Base-by-base conservation (phyloP, 768 basidiomycete genomes). In the Hortiboletus campestris region DNA sequence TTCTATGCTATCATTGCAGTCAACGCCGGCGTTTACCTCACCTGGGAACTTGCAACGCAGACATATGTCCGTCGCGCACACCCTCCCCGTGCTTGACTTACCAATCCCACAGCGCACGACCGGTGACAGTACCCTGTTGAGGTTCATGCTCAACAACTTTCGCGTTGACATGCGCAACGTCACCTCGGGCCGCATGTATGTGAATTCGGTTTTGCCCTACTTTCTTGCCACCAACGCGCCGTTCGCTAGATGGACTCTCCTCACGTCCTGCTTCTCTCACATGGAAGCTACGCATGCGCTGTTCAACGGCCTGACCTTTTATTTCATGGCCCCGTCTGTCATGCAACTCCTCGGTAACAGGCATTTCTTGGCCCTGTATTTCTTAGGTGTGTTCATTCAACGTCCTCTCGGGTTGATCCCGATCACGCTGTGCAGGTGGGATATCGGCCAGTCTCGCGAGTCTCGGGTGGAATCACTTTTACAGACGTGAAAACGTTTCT, bases 221-320 rank as follows among this genome's bases (percentile, higher is more conserved):
- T 14, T 14, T 31, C 44, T 45, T 20, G 6, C 28, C 19, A 32
- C 61, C 29, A 14, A 62, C 52, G 14, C 46, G 2, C 31, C 29
- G 16, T 35, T 39, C 20, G 4, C 14, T 51, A 93, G 91, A 66
- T 92, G 89, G 88, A 90, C 88, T 0, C 73, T 84, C 25, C 59
- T 91, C 11, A 88, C 90, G 0, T 75, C 81, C 17, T 78, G 76
- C 56, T 93, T 94, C 75, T 89, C 89, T 5, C 89, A 92, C 63
- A 69, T 77, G 60, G 76, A 79, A 29, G 38, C 77, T n/a, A 58
- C 66, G 1, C 90, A 92, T 64, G 79, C 88, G 4, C 59, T 89
- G n/a, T 77, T 90, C 68, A 92, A 92, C 63, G 83, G 82, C n/a
- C 79, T 90, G 64, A 84, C 86, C 0, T 89, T 83, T 71, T 90